These are phyloP conservation scores for Sarcodon sp. DNA, from an alignment of 768 basidiomycete species.

Conservation along the genomic window DNA sequence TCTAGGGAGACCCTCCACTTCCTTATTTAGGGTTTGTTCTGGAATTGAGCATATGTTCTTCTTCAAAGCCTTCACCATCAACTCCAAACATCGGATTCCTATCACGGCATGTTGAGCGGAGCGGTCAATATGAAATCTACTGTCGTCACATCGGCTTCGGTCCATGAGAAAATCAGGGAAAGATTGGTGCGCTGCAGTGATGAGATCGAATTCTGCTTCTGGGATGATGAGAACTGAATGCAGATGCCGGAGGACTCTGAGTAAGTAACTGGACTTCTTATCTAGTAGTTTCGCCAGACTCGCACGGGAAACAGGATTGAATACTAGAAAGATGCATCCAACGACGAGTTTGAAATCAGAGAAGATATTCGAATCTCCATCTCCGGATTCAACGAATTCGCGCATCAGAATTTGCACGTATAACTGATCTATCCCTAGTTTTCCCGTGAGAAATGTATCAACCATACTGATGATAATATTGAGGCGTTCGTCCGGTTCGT, in stretches of 20 bases:
- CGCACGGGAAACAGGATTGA: neutral
- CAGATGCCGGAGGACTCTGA: slow-evolving; percentile 3
- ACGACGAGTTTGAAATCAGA: neutral
- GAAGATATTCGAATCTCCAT: neutral
- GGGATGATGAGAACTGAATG: slow-evolving; percentile 9
- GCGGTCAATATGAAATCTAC: slow-evolving; percentile 2
- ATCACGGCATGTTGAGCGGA: neutral
- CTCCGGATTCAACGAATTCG: neutral
- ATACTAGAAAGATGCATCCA: neutral
- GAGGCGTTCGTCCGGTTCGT: neutral
- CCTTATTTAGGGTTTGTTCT: neutral
- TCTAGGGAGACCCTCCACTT: neutral
- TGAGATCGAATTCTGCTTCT: slow-evolving; percentile 1
- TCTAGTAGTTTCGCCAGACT: neutral
- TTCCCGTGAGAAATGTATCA: neutral
- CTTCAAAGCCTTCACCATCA: neutral
- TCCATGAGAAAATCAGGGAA: slow-evolving; percentile 11
- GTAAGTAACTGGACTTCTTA: neutral
- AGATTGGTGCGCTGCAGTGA: slow-evolving; percentile 9
- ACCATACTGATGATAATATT: neutral
- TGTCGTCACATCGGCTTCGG: slow-evolving; percentile 5
- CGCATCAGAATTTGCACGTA: slow-evolving; percentile 3
- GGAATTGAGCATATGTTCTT: slow-evolving; percentile 3
- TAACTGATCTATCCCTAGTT: slow-evolving; percentile 5
- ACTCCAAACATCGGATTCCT: neutral